Conservation (phyloP, 2,329 filamentous ascomycete species). For the Colletotrichum godetiae region DNA sequence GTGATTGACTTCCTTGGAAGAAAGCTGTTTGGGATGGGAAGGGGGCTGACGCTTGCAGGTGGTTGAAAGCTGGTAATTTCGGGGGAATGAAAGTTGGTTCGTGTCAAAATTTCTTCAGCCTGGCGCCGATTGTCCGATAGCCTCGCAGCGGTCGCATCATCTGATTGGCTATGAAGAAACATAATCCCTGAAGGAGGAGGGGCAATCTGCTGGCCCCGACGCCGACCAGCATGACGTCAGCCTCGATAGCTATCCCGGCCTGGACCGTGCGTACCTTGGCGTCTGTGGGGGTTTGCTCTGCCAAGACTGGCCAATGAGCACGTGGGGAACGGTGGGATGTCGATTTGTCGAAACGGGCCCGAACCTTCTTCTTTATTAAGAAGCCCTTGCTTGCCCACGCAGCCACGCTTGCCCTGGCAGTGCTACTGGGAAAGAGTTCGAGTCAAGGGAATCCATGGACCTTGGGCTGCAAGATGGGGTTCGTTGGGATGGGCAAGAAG, state of each 20-base stretch:
- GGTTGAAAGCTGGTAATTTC: neutral
- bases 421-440: neutral
- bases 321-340: conserved; percentile 11
- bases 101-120: conserved; percentile 30
- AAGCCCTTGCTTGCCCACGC: neutral
- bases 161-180: neutral
- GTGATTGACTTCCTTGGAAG: neutral
- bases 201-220: conserved; percentile 2
- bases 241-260: neutral
- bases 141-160: conserved; percentile 6
- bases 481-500: neutral
- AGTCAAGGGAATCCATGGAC: neutral
- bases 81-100: neutral
- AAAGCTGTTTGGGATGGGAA: neutral
- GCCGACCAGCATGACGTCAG: conserved; percentile 19
- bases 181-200: neutral
- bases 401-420: too few species aligned
- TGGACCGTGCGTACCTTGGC: neutral
- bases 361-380: neutral
- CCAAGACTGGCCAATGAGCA: conserved; percentile 31
- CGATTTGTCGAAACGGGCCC: conserved; percentile 16
- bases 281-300: neutral
- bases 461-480: neutral
- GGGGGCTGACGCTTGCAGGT: neutral
- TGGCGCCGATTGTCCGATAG: conserved; percentile 6